Evolutionary conservation across 2,329 filamentous ascomycete genomes (phyloP).

Genomic region (Coniosporium tulheliwenetii): DNA sequence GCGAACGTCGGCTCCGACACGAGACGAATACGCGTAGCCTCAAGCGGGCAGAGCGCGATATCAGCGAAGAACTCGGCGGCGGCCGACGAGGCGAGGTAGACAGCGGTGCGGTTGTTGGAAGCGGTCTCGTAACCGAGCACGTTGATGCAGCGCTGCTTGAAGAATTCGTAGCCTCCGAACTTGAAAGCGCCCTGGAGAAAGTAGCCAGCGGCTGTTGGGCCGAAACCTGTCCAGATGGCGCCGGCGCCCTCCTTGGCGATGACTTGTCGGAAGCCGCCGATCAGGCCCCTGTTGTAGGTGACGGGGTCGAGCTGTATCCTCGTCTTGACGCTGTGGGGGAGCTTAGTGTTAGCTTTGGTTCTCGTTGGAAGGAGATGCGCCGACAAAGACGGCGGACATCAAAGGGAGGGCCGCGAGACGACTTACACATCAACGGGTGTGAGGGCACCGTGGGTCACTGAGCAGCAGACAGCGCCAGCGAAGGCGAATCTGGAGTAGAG

Average conservation of each 20-base stretch:
- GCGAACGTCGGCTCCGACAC: slow-evolving; percentile 80
- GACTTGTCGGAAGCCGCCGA: slow-evolving; percentile 78
- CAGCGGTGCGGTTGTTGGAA: slow-evolving; percentile 60
- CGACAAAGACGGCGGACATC: slow-evolving; percentile 1
- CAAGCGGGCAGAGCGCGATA: slow-evolving; percentile 76
- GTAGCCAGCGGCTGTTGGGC: slow-evolving; percentile 77
- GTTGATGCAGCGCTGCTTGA: slow-evolving; percentile 86
- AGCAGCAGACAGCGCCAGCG: slow-evolving; percentile 95
- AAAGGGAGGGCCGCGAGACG: neutral
- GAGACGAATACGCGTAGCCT: slow-evolving; percentile 87
- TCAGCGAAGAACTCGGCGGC: slow-evolving; percentile 53
- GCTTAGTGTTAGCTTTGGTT: slow-evolving; percentile 2
- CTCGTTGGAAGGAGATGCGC: slow-evolving; percentile 9
- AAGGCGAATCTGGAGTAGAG: slow-evolving; percentile 97
- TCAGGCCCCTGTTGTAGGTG: slow-evolving; percentile 77
- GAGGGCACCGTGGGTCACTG: slow-evolving; percentile 88
- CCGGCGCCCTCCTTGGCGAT: slow-evolving; percentile 70
- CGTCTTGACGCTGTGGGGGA: slow-evolving; percentile 70
- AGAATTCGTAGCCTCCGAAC: slow-evolving; percentile 90
- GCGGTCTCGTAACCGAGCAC: slow-evolving; percentile 61
- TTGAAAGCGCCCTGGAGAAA: slow-evolving; percentile 91
- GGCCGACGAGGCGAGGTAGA: slow-evolving; percentile 57
- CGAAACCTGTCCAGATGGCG: slow-evolving; percentile 72
- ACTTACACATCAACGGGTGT: slow-evolving; percentile 99
- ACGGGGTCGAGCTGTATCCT: slow-evolving; percentile 82